Base-by-base conservation (phyloP, 2,329 filamentous ascomycete genomes). In the Fusarium solani-melongenae region DNA sequence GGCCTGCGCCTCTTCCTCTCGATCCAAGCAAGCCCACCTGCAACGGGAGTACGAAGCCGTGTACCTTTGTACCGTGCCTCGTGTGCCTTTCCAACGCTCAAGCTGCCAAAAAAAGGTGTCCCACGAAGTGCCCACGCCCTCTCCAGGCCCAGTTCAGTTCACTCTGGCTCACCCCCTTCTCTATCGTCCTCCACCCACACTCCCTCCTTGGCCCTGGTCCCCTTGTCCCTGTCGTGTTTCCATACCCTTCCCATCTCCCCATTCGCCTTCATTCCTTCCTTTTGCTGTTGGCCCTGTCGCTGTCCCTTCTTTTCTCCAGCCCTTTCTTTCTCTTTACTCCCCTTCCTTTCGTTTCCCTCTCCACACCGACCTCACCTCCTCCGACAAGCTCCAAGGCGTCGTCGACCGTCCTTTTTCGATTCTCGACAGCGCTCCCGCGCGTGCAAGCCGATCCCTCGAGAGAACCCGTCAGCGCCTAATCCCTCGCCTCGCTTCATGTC, bases 151-250 rank as follows among this genome's bases (percentile, higher is more conserved):
- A 51, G 71, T 64, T 71, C 51, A 68, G 59, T 65, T 69, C 55
- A 64, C 17, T 20, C 62, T 64, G 59, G 39, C 46, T 69, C 66
- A 60, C 63, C 49, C 33, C 62, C 44, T 60, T 57, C 67, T 64
- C 67, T 71, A 68, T 72, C 67, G 62, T 60, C 62, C 55, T 66
- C 41, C 41, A 67, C 67, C 55, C 60, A 67, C 70, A 57, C 62
- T 58, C 68, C 62, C 61, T 67, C 72, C 70, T 71, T 64, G 64
- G 72, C 61, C 66, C 67, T 66, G 70, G 69, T 72, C 62, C 72
- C 76, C 76, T 75, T 75, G 76, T 77, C 75, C 76, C 75, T 81
- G 78, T 80, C 77, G 78, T 81, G 80, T 79, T 80, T 80, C 79
- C 78, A 76, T 78, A 59, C 75, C 72, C 72, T 70, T 76, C 70